Percentiles rank a stretch among this genome's conserved stretches.
Evolutionary conservation across 2,329 filamentous ascomycete species (phyloP).

Genomic region (Lachnellula subtilissima): DNA sequence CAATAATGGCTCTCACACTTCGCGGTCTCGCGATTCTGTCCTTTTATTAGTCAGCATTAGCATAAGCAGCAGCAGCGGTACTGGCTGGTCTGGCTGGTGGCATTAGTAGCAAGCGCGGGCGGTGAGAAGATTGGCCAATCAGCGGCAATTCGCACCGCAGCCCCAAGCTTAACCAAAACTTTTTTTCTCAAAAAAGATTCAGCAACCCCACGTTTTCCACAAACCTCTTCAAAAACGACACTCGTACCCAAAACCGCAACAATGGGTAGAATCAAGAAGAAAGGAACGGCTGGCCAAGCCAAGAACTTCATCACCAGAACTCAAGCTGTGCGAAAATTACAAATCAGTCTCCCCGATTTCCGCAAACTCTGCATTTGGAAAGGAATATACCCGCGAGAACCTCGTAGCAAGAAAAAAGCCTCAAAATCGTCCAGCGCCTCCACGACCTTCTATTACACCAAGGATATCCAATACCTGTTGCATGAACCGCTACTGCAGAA

Average conservation of each 20-base stretch:
- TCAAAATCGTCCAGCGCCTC: constrained; percentile 84
- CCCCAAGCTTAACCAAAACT: constrained; percentile 15
- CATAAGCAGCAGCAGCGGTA: too few species aligned
- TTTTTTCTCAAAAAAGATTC: constrained; percentile 36
- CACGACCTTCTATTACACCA: constrained; percentile 87
- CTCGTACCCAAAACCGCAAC: constrained; percentile 29
- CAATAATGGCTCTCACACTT: neutral
- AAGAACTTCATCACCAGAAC: constrained; percentile 99
- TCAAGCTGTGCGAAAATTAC: constrained; percentile 94
- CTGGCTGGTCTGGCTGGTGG: too few species aligned
- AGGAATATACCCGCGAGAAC: constrained; percentile 97
- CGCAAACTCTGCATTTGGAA: constrained; percentile 99
- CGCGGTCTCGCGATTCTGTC: neutral
- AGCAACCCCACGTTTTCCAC: constrained; percentile 12
- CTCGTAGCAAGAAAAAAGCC: constrained; percentile 94
- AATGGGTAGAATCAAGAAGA: constrained; percentile 84
- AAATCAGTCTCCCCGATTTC: constrained; percentile 96
- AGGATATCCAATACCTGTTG: constrained; percentile 96
- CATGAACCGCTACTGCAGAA: constrained; percentile 92
- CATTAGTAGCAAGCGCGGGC: neutral
- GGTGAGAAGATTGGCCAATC: constrained; percentile 12
- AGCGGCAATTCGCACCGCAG: neutral
- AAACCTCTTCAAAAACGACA: constrained; percentile 17
- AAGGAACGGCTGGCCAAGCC: constrained; percentile 79
- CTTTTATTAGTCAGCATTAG: neutral